A percentile compares a stretch with the other conserved stretches of the same genome.
These are phyloP conservation scores for Neocatenulostroma microsporum DNA, from an alignment of 2,329 filamentous ascomycete species.

Conservation along the genomic window DNA sequence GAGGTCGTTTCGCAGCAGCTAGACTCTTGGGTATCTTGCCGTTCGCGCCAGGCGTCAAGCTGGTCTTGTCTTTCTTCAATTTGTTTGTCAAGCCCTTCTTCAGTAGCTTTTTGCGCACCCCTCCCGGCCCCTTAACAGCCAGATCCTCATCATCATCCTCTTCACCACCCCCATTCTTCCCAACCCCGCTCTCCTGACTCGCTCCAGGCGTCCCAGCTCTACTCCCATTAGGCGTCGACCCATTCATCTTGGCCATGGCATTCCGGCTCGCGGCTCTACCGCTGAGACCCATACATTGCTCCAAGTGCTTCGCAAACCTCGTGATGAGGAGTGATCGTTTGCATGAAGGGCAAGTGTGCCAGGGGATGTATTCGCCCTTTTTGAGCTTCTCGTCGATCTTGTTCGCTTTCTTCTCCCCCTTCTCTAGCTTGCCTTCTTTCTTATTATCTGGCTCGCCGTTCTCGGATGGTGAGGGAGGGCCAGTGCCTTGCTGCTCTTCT, in stretches of 20 bases:
- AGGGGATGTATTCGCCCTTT: constrained; percentile 45
- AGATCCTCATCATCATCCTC: constrained; percentile 24
- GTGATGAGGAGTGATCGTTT: constrained; percentile 55
- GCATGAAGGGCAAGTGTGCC: constrained; percentile 53
- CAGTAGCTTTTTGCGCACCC: constrained; percentile 30
- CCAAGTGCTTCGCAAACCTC: constrained; percentile 53
- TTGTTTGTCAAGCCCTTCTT: constrained; percentile 37
- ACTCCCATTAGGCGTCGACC: constrained; percentile 24
- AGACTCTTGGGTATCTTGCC: constrained; percentile 26
- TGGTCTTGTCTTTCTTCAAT: constrained; percentile 37
- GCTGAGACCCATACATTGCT: constrained; percentile 52
- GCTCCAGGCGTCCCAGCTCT: constrained; percentile 28
- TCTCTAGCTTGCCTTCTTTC: constrained; percentile 40
- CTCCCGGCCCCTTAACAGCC: constrained; percentile 17
- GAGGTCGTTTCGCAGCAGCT: constrained; percentile 20
- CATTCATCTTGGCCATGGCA: constrained; percentile 41
- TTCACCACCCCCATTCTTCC: constrained; percentile 14
- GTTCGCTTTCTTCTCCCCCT: constrained; percentile 37
- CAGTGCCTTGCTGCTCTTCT: constrained; percentile 31
- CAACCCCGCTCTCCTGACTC: constrained; percentile 15
- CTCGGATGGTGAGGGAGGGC: constrained; percentile 26
- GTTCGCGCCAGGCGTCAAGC: constrained; percentile 10
- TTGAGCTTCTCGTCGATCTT: constrained; percentile 40
- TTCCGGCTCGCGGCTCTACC: constrained; percentile 45
- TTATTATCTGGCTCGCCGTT: constrained; percentile 18